Evolutionary conservation across 306 rosid species (phyloP).

Genomic region (Ziziphus jujuba): DNA sequence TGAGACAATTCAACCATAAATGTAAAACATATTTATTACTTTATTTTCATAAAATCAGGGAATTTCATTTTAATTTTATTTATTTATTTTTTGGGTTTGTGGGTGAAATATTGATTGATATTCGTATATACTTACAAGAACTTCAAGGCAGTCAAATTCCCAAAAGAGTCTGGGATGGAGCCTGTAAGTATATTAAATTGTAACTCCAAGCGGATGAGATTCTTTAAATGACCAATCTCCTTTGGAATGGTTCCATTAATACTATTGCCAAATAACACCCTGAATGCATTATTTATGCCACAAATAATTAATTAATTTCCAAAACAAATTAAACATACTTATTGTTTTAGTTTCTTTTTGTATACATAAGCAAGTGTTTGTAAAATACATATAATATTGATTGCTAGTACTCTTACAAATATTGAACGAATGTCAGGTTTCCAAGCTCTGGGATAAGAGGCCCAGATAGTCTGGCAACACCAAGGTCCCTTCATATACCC

Average conservation of each 20-base stretch:
- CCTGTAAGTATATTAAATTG: constrained; percentile 19
- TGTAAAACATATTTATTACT: too few species aligned
- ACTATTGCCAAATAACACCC: constrained; percentile 18
- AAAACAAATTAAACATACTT: too few species aligned
- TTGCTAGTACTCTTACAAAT: constrained; percentile 18
- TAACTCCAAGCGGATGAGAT: constrained; percentile 20
- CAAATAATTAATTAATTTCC: too few species aligned
- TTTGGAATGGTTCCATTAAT: constrained; percentile 31
- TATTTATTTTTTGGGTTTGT: background rate
- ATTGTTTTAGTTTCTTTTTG: background rate
- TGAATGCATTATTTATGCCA: background rate
- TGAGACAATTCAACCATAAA: background rate
- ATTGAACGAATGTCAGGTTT: constrained; percentile 28
- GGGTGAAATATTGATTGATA: background rate
- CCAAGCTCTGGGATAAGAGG: constrained; percentile 29
- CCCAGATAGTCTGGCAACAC: constrained; percentile 23
- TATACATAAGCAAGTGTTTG: too few species aligned
- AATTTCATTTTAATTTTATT: too few species aligned
- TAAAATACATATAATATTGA: too few species aligned
- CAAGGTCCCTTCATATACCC: constrained; percentile 31
- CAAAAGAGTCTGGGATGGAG: constrained; percentile 21
- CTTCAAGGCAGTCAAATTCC: constrained; percentile 21
- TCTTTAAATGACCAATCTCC: constrained; percentile 15
- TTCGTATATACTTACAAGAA: constrained; percentile 25
- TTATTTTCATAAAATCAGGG: too few species aligned